Base-by-base conservation (phyloP, 1,139 yeast genomes). In the Groenewaldozyma auringiensis region DNA sequence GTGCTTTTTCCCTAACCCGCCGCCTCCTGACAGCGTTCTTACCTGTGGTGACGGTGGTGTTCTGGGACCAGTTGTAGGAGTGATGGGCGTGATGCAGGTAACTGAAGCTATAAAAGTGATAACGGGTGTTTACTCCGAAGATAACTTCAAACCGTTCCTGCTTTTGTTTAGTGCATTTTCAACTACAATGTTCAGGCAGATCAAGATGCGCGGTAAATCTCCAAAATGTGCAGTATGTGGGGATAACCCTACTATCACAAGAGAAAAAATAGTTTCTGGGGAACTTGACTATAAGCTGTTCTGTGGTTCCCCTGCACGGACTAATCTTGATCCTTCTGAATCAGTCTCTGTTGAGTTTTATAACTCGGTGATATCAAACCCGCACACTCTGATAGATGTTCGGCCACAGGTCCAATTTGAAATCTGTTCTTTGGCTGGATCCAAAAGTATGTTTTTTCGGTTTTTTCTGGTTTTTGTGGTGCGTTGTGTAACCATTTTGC, bases 1-100 rank as follows among this genome's bases (percentile, higher is more conserved):
- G 51, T 94, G 99, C 60, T 79, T 89, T 63, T 87, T 85, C 56
- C 97, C 98, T 0, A 69, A 68, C 11, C 96, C 98, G 0, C 96
- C 99, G 0, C 81, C 94, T 0, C 84, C 95, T 1, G 80, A 78
- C 46, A 72, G 86, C 1, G 88, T 89, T 0, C 76, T 89, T 0
- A 76, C 95, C 0, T 94, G 99, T 58, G 78, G 87, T 8, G 97
- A 88, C 63, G 95, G 95, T 2, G 99, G 99, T 2, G 95, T 94
- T 1, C 65, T 94, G 20, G 98, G 98, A 0, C 96, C 98, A 0
- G 94, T 92, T 4, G 94, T 94, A 42, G 99, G 98, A 0, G 59
- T 88, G 1, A 78, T 92, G 61, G 99, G 99, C 2, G 72, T 81
- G 0, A 72, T 85, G 69, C 94, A 94, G 83, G 94, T 96, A 0